Evolutionary conservation across 768 basidiomycete genomes (phyloP), one percentile per base, ranked within the genome.

Genomic region (Chalciporus chontae): DNA sequence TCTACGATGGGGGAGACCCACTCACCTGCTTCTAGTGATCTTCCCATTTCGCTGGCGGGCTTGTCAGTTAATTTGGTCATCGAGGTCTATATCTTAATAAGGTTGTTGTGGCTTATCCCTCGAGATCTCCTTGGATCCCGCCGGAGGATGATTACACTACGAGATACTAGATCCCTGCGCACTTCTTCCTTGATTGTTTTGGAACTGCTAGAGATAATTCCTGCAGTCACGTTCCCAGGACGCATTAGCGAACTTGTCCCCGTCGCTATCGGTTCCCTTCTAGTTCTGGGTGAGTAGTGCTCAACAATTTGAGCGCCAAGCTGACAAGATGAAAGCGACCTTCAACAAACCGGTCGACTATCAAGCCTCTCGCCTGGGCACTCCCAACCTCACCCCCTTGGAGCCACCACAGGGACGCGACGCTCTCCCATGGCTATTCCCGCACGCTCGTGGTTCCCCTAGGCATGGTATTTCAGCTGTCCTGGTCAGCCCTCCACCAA

Each of bases 111-210:
- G 24, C 36, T 70, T 48, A 52, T 68, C 31, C 50, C 70, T 46
- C 54, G 54, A 21, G 37, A 43, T 40, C 59, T 64, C 55, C 55
- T 60, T 39, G 49, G 32, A 21, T 21, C 44, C 26, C 45, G 48
- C 48, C 56, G 52, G 50, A 45, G 55, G 51, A 31, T 55, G 47
- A 46, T 50, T 44, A 54, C 47, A 47, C 29, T 71, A 7, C 49
- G 49, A 36, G 72, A 73, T 52, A 50, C 65, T 17, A 57, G 66
- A 17, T 56, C 74, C 19, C 51, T 66, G 15, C 63, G 69, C 40
- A 66, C 68, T 4, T 15, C 67, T n/a, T 70, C 74, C 29, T 67
- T 79, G n/a, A 40, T 78, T 24, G 38, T 75, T 8, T 62, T 77
- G 2, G 76, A 78, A 32, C 47, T 75, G 14, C 48, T 76, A n/a